A percentile compares a stretch with the other conserved stretches of the same genome.
Evolutionary conservation across 1,139 yeast genomes (phyloP).

Genomic region (Blastobotrys buckinghamii): DNA sequence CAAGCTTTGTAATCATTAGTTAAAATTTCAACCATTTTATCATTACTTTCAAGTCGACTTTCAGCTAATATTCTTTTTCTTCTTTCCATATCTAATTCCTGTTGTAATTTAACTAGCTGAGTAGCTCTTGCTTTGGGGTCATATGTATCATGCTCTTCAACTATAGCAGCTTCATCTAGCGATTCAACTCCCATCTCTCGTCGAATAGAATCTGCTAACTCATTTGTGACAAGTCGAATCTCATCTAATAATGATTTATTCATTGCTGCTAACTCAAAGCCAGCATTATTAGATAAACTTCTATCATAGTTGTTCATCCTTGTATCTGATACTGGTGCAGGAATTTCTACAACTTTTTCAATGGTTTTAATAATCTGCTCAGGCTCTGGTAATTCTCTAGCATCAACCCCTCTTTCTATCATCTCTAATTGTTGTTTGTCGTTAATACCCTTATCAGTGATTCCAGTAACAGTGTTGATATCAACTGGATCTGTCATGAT

Average conservation of each 20-base stretch:
- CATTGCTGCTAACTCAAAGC: slow-evolving; percentile 15
- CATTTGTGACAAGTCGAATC: slow-evolving; percentile 33
- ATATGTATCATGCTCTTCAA: slow-evolving; percentile 3
- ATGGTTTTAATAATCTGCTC: slow-evolving; percentile 5
- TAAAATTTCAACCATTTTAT: slow-evolving; percentile 8
- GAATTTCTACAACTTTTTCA: neutral
- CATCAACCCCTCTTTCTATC: slow-evolving; percentile 3
- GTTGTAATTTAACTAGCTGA: slow-evolving; percentile 26
- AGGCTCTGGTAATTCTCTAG: slow-evolving; percentile 4
- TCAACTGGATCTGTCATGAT: slow-evolving; percentile 21
- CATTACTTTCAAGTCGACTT: slow-evolving; percentile 13
- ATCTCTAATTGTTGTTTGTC: neutral
- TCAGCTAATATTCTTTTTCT: slow-evolving; percentile 31
- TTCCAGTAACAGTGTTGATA: slow-evolving; percentile 9
- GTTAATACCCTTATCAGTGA: neutral
- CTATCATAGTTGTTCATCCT: neutral
- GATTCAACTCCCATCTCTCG: slow-evolving; percentile 31
- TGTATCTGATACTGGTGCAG: neutral
- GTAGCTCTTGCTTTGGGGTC: slow-evolving; percentile 19
- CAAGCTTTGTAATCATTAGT: slow-evolving; percentile 16
- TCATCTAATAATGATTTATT: slow-evolving; percentile 30
- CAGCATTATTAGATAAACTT: neutral
- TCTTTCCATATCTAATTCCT: slow-evolving; percentile 31
- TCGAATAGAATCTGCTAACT: slow-evolving; percentile 35
- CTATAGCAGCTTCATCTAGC: slow-evolving; percentile 13